phyloP scores from a whole-genome alignment of 495 filamentous ascomycete species.

The Neurospora discreta region DNA sequence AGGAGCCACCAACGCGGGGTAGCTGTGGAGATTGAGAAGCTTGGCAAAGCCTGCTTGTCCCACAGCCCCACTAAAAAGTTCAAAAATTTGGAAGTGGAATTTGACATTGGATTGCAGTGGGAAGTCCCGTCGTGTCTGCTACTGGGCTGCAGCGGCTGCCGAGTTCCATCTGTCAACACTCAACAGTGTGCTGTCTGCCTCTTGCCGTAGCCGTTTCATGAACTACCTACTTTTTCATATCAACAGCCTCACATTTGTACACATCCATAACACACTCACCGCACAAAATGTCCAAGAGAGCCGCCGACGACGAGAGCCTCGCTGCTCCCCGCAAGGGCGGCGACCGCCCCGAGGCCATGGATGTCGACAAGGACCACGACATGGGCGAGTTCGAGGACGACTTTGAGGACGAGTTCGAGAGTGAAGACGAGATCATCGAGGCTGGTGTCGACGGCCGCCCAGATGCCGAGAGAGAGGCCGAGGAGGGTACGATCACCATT shows the following conservation, averaged over 20 bases:
- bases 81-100: constrained; percentile 4
- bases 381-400: constrained; percentile 92
- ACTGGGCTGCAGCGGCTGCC: not conserved
- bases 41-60: not conserved
- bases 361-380: constrained; percentile 47
- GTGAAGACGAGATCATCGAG: constrained; percentile 90
- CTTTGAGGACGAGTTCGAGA: constrained; percentile 94
- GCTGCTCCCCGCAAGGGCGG: constrained; percentile 56
- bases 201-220: not conserved
- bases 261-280: too few relatives aligned
- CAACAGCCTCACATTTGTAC: too few relatives aligned
- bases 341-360: constrained; percentile 48
- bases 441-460: constrained; percentile 87
- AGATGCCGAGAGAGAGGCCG: constrained; percentile 83
- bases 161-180: not conserved
- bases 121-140: too few relatives aligned
- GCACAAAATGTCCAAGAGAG: constrained; percentile 60
- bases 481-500: constrained; percentile 37
- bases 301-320: constrained; percentile 44
- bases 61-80: constrained; percentile 19
- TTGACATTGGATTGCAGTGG: not conserved
- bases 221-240: too few relatives aligned
- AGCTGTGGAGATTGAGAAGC: not conserved
- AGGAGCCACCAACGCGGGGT: not conserved
- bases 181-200: not conserved